phyloP scores from a whole-genome alignment of 192 early-diverging fungal genomes.

The Coemansia sp. region DNA sequence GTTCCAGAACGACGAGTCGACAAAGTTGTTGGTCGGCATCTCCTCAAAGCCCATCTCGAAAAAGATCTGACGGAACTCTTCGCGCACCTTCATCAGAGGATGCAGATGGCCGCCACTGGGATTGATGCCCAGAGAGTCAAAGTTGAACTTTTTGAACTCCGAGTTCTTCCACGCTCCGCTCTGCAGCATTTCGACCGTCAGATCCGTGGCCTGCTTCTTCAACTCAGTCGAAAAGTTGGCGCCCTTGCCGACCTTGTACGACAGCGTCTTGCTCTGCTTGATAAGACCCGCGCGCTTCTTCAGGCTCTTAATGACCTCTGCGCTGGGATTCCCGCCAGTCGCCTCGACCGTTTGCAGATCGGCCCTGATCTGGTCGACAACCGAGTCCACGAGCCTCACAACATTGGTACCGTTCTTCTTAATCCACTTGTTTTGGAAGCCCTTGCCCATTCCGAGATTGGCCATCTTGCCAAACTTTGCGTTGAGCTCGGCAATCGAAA shows the following conservation, averaged over 20 bases:
- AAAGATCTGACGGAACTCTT: conserved; percentile 98
- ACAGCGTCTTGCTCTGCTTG: conserved; percentile 68
- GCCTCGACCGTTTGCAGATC: conserved; percentile 68
- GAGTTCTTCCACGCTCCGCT: conserved; percentile 90
- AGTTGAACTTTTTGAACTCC: conserved; percentile 99
- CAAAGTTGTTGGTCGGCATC: conserved; percentile 98
- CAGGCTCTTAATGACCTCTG: conserved; percentile 68
- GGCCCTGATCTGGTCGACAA: conserved; percentile 79
- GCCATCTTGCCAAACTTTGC: conserved; percentile 70
- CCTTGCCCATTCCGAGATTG: conserved; percentile 91
- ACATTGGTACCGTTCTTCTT: conserved; percentile 73
- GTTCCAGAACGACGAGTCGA: conserved; percentile 99
- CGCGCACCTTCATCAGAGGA: conserved; percentile 97
- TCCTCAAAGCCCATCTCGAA: conserved; percentile 98
- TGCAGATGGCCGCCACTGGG: conserved; percentile 88
- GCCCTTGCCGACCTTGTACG: conserved; percentile 86
- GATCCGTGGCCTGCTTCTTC: conserved; percentile 88
- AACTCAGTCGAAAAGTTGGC: conserved; percentile 80
- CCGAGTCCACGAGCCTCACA: conserved; percentile 69
- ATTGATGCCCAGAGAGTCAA: conserved; percentile 80
- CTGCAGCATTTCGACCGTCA: conserved; percentile 89
- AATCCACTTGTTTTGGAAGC: conserved; percentile 99
- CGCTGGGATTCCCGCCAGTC: conserved; percentile 61
- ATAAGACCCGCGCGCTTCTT: conserved; percentile 68
- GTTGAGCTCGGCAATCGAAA: conserved; percentile 81